Evolutionary conservation across 176 grass and related monocot genomes (phyloP).

Genomic region (Paspalum vaginatum): DNA sequence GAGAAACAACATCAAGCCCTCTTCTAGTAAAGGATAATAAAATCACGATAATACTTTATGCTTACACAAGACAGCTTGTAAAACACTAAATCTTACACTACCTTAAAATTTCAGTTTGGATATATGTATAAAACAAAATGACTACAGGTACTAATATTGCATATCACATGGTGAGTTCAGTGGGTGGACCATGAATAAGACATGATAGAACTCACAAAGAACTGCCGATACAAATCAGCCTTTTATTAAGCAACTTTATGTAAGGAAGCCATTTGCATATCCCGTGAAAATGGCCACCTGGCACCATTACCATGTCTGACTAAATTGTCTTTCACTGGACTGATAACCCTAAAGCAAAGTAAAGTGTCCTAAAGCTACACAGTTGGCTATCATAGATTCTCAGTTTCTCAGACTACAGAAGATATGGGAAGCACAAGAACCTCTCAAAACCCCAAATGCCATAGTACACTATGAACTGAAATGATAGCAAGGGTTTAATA

Average conservation of each 20-base stretch:
- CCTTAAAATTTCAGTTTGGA: conserved; percentile 29
- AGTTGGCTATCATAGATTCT: conserved; percentile 12
- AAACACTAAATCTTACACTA: conserved; percentile 28
- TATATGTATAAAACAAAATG: conserved; percentile 11
- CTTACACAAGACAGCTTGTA: not conserved
- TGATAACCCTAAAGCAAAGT: conserved; percentile 19
- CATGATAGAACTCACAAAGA: not conserved
- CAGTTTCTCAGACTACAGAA: conserved; percentile 3
- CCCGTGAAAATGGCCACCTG: conserved; percentile 1
- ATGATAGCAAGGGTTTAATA: conserved; percentile 20
- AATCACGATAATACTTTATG: not conserved
- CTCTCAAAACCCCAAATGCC: conserved; percentile 44
- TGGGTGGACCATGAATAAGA: conserved; percentile 9
- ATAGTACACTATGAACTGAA: conserved; percentile 29
- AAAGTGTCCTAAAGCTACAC: conserved; percentile 31
- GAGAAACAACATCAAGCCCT: conserved; percentile 1
- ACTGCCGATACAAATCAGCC: conserved; percentile 12
- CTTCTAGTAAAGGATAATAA: not conserved
- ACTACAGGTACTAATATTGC: not conserved
- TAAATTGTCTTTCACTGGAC: conserved; percentile 18
- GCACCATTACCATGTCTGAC: not conserved
- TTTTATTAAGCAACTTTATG: not conserved
- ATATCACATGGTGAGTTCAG: conserved; percentile 20
- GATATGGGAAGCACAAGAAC: conserved; percentile 1
- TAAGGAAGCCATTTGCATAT: not conserved